A percentile compares a stretch with the other conserved stretches of the same genome.
phyloP scores from a whole-genome alignment of 2,329 filamentous ascomycete species.

The Capronia epimyces region DNA sequence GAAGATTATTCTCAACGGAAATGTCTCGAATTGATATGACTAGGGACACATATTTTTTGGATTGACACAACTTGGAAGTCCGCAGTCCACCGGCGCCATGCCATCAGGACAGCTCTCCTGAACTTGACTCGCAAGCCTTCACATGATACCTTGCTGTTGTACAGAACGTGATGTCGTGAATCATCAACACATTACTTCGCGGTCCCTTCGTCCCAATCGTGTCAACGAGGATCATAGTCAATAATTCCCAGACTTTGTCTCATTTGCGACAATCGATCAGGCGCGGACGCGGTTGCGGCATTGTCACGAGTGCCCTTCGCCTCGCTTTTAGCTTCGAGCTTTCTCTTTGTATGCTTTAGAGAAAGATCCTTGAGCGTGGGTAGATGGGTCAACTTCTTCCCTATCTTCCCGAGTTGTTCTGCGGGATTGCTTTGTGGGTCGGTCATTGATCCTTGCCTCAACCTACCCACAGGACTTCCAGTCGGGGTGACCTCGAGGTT shows the following conservation, averaged over 20 bases:
- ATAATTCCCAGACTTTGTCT: slow-evolving; percentile 20
- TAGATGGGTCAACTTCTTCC: slow-evolving; percentile 18
- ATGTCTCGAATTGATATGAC: too few relatives aligned
- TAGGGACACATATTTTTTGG: too few relatives aligned
- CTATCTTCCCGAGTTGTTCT: slow-evolving; percentile 10
- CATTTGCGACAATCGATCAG: slow-evolving; percentile 22
- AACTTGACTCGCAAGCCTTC: too few relatives aligned
- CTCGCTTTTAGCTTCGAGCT: background rate
- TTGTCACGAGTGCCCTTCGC: background rate
- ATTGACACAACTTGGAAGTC: too few relatives aligned
- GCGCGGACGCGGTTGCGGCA: slow-evolving; percentile 1
- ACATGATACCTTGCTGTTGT: background rate
- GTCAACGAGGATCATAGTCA: slow-evolving; percentile 10
- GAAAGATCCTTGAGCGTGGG: slow-evolving; percentile 20
- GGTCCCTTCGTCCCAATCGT: background rate
- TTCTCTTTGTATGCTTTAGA: slow-evolving; percentile 9
- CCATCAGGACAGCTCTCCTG: too few relatives aligned
- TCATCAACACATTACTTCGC: slow-evolving; percentile 7
- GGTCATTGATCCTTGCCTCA: slow-evolving; percentile 19
- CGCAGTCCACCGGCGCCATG: too few relatives aligned
- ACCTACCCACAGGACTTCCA: slow-evolving; percentile 12
- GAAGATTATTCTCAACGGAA: too few relatives aligned
- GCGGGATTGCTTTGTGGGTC: slow-evolving; percentile 6
- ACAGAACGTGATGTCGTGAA: slow-evolving; percentile 11
- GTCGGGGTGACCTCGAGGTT: slow-evolving; percentile 5